phyloP scores from a whole-genome alignment of 1,139 yeast genomes.

The Protomyces pachydermus region DNA sequence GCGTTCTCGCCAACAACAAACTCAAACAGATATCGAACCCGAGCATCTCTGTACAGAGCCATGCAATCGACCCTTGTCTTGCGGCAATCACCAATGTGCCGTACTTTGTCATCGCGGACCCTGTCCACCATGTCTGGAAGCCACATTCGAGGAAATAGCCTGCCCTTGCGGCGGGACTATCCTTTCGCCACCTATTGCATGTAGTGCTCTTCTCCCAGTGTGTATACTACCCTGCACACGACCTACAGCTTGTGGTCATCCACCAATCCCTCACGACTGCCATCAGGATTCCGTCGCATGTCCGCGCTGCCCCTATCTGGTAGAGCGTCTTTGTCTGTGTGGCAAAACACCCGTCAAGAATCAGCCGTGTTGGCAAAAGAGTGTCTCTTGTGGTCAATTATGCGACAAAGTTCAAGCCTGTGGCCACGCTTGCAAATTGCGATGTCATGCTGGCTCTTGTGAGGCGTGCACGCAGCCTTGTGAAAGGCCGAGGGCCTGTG shows the following conservation, averaged over 20 bases:
- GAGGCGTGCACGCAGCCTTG: constrained; percentile 55
- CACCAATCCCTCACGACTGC: constrained; percentile 66
- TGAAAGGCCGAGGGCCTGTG: constrained; percentile 54
- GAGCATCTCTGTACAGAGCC: constrained; percentile 68
- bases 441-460: constrained; percentile 49
- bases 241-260: constrained; percentile 66
- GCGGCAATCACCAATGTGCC: constrained; percentile 70
- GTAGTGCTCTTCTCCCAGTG: constrained; percentile 67
- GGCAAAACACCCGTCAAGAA: constrained; percentile 58
- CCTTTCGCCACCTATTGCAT: constrained; percentile 78
- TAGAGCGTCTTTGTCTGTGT: constrained; percentile 65
- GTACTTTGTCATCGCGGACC: constrained; percentile 79
- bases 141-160: constrained; percentile 70
- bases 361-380: constrained; percentile 63
- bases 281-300: constrained; percentile 61
- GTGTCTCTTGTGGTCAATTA: constrained; percentile 65
- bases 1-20: constrained; percentile 25
- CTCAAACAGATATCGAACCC: constrained; percentile 58
- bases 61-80: constrained; percentile 62
- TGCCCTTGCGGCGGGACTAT: constrained; percentile 84
- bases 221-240: constrained; percentile 69
- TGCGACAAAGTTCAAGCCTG: constrained; percentile 57
- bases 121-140: constrained; percentile 79
- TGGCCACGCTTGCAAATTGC: constrained; percentile 66
- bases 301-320: constrained; percentile 71